These are phyloP conservation scores for Xylaria flabelliformis DNA, from an alignment of 495 filamentous ascomycete species.

Conservation along the genomic window DNA sequence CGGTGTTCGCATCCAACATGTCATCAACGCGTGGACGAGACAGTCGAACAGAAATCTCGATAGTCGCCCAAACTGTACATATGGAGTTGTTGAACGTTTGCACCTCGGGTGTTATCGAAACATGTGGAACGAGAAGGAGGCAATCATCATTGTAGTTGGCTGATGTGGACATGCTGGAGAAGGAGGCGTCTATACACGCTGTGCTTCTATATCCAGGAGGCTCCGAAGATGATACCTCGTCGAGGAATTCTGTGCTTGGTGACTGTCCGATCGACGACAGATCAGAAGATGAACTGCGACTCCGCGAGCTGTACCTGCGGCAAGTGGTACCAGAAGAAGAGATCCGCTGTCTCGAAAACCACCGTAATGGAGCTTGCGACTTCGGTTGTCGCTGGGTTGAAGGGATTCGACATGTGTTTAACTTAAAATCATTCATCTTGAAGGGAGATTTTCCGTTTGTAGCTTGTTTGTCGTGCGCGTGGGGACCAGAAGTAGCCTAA, in stretches of 20 bases:
- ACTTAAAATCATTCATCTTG: not conserved
- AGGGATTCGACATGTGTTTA: not conserved
- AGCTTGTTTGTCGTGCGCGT: not conserved
- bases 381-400: not conserved
- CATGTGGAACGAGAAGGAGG: constrained; percentile 48
- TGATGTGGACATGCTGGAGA: constrained; percentile 3
- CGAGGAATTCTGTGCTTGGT: constrained; percentile 9
- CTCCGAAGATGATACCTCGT: constrained; percentile 6
- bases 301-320: constrained; percentile 21
- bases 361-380: constrained; percentile 27
- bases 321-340: constrained; percentile 32
- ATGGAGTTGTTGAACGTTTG: constrained; percentile 47
- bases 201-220: constrained; percentile 19
- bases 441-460: not conserved
- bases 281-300: constrained; percentile 33
- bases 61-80: constrained; percentile 52
- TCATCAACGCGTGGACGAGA: constrained; percentile 29
- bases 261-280: constrained; percentile 28
- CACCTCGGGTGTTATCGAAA: constrained; percentile 59
- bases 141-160: constrained; percentile 35
- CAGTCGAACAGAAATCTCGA: constrained; percentile 53
- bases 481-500: not conserved
- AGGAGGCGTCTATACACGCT: not conserved
- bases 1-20: constrained; percentile 19
- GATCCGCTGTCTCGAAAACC: constrained; percentile 31